Evolutionary conservation across 805 yeast genomes (phyloP).

Genomic region (Metschnikowia peoriensis): DNA sequence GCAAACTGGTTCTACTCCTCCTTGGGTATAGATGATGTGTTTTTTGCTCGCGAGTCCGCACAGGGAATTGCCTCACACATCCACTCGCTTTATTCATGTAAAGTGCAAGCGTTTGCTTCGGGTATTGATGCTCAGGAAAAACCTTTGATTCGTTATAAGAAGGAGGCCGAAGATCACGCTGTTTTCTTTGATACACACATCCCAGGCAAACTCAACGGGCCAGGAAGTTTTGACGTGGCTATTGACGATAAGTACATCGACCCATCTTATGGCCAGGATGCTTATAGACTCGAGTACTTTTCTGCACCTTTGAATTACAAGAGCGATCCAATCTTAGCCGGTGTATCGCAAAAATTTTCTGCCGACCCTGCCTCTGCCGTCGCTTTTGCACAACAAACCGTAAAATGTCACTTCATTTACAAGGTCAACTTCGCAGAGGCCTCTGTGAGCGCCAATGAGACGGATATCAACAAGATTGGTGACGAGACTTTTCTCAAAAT

Average conservation of each 20-base stretch:
- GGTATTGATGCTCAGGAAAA: conserved; percentile 52
- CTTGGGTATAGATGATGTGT: conserved; percentile 88
- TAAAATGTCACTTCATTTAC: conserved; percentile 81
- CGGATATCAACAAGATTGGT: conserved; percentile 65
- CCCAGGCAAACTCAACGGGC: conserved; percentile 37
- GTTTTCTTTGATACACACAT: conserved; percentile 79
- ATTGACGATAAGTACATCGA: conserved; percentile 84
- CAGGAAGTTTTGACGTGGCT: conserved; percentile 55
- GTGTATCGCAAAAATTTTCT: conserved; percentile 33
- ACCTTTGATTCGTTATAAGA: conserved; percentile 72
- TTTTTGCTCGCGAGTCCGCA: conserved; percentile 82
- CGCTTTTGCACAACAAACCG: conserved; percentile 43
- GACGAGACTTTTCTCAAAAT: conserved; percentile 76
- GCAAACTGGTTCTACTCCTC: conserved; percentile 85
- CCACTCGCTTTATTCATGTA: conserved; percentile 87
- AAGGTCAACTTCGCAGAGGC: conserved; percentile 45
- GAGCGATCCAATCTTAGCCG: conserved; percentile 45
- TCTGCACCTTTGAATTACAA: conserved; percentile 57
- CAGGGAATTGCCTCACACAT: conserved; percentile 80
- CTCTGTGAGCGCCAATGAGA: conserved; percentile 32
- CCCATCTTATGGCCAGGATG: conserved; percentile 38
- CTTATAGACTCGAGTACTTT: conserved; percentile 75
- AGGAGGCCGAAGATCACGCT: conserved; percentile 82
- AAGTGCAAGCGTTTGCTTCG: conserved; percentile 70
- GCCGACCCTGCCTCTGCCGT: conserved; percentile 14